A percentile compares a stretch with the other conserved stretches of the same genome.
Conservation (phyloP, 495 filamentous ascomycete species). For the Annulohypoxylon bovei region DNA sequence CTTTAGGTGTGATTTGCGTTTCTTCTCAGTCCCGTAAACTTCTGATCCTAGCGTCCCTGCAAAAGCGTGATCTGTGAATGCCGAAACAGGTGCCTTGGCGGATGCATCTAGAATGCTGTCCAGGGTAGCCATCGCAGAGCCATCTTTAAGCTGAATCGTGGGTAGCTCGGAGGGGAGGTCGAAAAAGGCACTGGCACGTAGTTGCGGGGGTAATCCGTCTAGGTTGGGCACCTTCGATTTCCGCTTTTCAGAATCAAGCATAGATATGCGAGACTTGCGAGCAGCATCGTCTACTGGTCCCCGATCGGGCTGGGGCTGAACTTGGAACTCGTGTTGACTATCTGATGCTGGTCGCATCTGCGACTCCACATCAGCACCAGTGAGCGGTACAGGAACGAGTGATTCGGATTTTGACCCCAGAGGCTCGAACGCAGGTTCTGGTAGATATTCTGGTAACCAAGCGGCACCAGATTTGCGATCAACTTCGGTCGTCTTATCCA, state of each 20-base stretch:
- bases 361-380: not conserved
- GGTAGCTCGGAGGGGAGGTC: conserved; percentile 69
- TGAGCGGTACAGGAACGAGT: not conserved
- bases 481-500: conserved; percentile 56
- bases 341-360: conserved; percentile 5
- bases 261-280: conserved; percentile 35
- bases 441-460: conserved; percentile 60
- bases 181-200: conserved; percentile 91
- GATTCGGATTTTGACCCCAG: conserved; percentile 35
- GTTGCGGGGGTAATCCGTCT: conserved; percentile 78
- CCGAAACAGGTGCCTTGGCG: conserved; percentile 86
- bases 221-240: conserved; percentile 54
- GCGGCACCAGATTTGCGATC: conserved; percentile 44
- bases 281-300: conserved; percentile 22
- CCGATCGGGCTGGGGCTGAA: not conserved
- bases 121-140: conserved; percentile 86
- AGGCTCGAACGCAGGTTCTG: conserved; percentile 45
- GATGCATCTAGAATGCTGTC: conserved; percentile 97
- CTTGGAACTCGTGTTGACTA: conserved; percentile 8
- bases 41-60: conserved; percentile 75
- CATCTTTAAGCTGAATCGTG: conserved; percentile 73
- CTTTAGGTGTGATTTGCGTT: conserved; percentile 50
- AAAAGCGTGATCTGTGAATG: conserved; percentile 93
- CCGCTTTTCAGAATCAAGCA: conserved; percentile 49
- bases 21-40: conserved; percentile 66